Evolutionary conservation across 805 yeast species (phyloP).

Genomic region (Candida berthetii): DNA sequence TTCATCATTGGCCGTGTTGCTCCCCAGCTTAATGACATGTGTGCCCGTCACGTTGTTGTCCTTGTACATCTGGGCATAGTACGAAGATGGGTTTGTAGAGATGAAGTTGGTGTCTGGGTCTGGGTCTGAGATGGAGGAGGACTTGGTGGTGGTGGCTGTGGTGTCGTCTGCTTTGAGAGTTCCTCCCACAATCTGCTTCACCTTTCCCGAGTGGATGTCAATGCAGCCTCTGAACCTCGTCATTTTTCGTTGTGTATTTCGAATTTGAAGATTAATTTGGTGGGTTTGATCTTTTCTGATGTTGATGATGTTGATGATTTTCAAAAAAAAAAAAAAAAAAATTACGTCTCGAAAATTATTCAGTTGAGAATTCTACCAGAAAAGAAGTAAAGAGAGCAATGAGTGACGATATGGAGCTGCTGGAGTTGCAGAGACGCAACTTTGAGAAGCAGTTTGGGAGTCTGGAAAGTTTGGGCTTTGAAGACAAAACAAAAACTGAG

Average conservation of each 20-base stretch:
- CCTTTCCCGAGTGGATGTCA: slow-evolving; percentile 91
- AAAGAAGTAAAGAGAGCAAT: too few relatives aligned
- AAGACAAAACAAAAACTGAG: slow-evolving; percentile 31
- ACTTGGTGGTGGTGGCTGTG: slow-evolving; percentile 7
- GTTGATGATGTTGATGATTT: too few relatives aligned
- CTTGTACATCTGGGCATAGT: slow-evolving; percentile 68
- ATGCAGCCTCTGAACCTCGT: slow-evolving; percentile 91
- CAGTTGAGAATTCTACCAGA: too few relatives aligned
- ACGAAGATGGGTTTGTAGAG: slow-evolving; percentile 64
- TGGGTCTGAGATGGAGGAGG: too few relatives aligned
- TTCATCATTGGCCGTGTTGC: slow-evolving; percentile 63
- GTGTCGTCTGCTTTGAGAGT: slow-evolving; percentile 57
- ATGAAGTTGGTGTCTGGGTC: slow-evolving; percentile 68
- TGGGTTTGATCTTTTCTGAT: too few relatives aligned
- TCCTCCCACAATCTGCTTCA: slow-evolving; percentile 96
- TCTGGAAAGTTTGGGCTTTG: slow-evolving; percentile 46
- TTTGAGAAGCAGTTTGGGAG: slow-evolving; percentile 64
- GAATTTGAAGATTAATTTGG: slow-evolving; percentile 6
- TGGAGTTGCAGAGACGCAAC: slow-evolving; percentile 50
- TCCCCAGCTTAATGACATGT: slow-evolving; percentile 90
- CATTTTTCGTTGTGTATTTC: slow-evolving; percentile 34
- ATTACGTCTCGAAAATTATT: too few relatives aligned
- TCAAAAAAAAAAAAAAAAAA: too few relatives aligned
- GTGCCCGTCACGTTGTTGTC: slow-evolving; percentile 60
- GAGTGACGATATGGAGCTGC: background rate